Evolutionary conservation across 2,329 filamentous ascomycete genomes (phyloP).

Genomic region (Cercospora nicotianae): DNA sequence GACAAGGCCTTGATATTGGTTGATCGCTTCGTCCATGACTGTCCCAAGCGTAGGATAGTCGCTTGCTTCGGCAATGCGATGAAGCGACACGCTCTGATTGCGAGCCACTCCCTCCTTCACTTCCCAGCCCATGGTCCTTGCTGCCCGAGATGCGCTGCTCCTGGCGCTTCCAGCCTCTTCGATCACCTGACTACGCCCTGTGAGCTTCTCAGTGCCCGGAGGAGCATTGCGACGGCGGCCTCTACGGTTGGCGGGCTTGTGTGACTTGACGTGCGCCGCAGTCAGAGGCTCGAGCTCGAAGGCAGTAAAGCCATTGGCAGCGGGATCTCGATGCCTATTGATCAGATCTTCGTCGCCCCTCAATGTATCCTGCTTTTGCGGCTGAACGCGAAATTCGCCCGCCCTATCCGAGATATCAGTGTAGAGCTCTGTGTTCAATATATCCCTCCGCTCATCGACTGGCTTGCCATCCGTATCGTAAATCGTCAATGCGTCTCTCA

Average conservation of each 20-base stretch:
- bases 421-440: constrained; percentile 85
- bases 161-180: constrained; percentile 68
- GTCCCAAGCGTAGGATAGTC: constrained; percentile 75
- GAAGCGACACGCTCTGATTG: constrained; percentile 61
- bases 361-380: constrained; percentile 66
- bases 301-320: constrained; percentile 32
- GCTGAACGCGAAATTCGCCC: constrained; percentile 83
- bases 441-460: constrained; percentile 76
- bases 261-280: constrained; percentile 32
- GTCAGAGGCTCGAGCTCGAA: constrained; percentile 38
- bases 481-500: constrained; percentile 78
- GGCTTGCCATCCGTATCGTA: constrained; percentile 80
- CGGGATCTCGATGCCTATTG: constrained; percentile 76
- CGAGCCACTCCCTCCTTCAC: constrained; percentile 63
- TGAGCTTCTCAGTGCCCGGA: constrained; percentile 59
- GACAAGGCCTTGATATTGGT: constrained; percentile 80
- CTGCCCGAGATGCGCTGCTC: constrained; percentile 74
- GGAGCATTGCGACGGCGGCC: constrained; percentile 49
- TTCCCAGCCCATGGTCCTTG: constrained; percentile 78
- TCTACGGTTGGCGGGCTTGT: constrained; percentile 35
- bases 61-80: constrained; percentile 62
- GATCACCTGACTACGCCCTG: constrained; percentile 70
- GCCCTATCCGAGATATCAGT: constrained; percentile 93
- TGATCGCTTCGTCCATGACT: constrained; percentile 89
- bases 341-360: constrained; percentile 82